Evolutionary conservation across 2,329 filamentous ascomycete species (phyloP).

Genomic region (Dactylellina parvicollis): DNA sequence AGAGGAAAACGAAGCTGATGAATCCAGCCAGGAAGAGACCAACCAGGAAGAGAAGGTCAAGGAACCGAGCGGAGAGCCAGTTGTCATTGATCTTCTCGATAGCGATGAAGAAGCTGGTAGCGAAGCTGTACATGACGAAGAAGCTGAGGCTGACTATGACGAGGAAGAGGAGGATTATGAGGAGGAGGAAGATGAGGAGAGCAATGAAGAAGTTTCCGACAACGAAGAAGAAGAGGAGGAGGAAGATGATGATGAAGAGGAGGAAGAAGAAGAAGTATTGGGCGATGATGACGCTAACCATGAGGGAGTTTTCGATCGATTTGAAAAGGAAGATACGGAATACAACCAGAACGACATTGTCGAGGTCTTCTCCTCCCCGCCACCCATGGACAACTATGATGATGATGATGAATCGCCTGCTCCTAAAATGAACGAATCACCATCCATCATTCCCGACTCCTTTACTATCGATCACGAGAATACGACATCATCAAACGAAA

Average conservation of each 20-base stretch:
- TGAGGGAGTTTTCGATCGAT: background rate
- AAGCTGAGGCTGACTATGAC: constrained; percentile 10
- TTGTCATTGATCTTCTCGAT: constrained; percentile 35
- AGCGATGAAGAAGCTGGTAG: constrained; percentile 29
- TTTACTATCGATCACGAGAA: constrained; percentile 2
- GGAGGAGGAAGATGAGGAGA: constrained; percentile 2
- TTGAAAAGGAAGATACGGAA: background rate
- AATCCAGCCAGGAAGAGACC: background rate
- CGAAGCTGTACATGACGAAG: constrained; percentile 8
- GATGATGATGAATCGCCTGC: background rate
- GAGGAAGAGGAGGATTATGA: background rate
- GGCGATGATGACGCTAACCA: background rate
- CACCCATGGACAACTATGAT: constrained; percentile 5
- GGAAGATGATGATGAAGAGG: constrained; percentile 7
- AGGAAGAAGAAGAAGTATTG: background rate
- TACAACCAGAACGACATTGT: constrained; percentile 7
- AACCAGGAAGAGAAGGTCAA: constrained; percentile 5
- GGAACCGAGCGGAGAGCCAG: background rate
- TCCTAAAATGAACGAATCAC: constrained; percentile 1
- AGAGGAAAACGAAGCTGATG: background rate
- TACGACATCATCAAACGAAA: background rate
- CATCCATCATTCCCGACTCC: constrained; percentile 12
- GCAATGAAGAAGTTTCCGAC: constrained; percentile 19
- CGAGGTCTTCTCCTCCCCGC: constrained; percentile 31
- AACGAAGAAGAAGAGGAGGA: constrained; percentile 18